Conservation (phyloP, 176 grass and related monocot species). For the Thalia dealbata region DNA sequence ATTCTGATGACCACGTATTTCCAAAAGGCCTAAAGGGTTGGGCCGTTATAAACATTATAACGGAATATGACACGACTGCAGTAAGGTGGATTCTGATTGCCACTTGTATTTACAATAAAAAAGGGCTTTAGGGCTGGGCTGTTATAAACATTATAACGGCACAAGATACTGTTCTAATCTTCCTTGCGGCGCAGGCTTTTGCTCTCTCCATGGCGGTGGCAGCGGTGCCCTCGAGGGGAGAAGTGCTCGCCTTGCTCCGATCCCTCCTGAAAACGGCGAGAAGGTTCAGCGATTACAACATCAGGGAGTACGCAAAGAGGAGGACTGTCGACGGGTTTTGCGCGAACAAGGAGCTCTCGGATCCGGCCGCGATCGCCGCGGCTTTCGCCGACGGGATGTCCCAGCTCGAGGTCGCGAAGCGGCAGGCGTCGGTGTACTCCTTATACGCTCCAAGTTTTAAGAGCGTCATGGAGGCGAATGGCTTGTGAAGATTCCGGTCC, state of each 20-base stretch:
- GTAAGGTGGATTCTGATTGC: too few relatives aligned
- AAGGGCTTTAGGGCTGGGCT: too few relatives aligned
- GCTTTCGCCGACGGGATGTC: conserved; percentile 49
- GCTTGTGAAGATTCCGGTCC: not conserved
- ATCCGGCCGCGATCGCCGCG: conserved; percentile 28
- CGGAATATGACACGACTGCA: too few relatives aligned
- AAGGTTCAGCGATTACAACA: conserved; percentile 83
- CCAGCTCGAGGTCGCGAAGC: conserved; percentile 62
- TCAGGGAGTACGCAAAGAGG: conserved; percentile 65
- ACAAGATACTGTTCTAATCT: not conserved
- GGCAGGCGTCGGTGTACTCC: conserved; percentile 59
- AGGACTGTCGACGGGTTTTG: conserved; percentile 58
- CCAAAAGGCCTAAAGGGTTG: too few relatives aligned
- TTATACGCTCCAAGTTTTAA: conserved; percentile 68
- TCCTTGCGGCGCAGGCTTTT: not conserved
- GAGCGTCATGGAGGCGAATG: conserved; percentile 61
- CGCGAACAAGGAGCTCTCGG: conserved; percentile 48
- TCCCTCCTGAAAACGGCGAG: conserved; percentile 44
- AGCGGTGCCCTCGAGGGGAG: conserved; percentile 33
- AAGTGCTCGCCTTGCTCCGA: conserved; percentile 51
- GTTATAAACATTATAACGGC: not conserved
- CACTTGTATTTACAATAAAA: too few relatives aligned
- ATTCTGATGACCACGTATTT: too few relatives aligned
- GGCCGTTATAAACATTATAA: too few relatives aligned
- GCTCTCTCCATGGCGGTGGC: conserved; percentile 19